Conservation (phyloP, 305 asterid species). For the Fraxinus xanthoxyloides region DNA sequence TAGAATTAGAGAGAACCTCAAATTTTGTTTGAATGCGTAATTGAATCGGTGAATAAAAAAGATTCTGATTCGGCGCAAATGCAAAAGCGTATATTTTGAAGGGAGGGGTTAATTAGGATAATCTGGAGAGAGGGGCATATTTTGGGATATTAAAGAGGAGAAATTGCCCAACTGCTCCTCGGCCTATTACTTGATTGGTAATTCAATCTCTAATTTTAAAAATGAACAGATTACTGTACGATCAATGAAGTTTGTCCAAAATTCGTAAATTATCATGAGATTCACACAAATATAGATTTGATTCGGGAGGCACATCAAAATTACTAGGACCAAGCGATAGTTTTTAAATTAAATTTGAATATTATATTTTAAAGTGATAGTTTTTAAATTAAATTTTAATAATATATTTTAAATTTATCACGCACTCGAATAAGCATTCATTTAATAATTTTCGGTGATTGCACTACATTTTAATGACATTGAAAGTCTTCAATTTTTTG, state of each 20-base stretch:
- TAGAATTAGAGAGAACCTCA: slow-evolving; percentile 11
- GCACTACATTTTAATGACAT: too few relatives aligned
- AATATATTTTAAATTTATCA: too few relatives aligned
- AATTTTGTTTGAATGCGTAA: slow-evolving; percentile 21
- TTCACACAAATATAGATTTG: not conserved
- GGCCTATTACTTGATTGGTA: not conserved
- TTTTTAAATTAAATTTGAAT: too few relatives aligned
- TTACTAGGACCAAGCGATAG: too few relatives aligned
- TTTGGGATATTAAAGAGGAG: not conserved
- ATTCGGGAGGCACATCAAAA: too few relatives aligned
- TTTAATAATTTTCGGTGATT: too few relatives aligned
- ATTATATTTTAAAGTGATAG: too few relatives aligned
- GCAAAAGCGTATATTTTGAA: not conserved
- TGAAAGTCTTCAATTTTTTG: too few relatives aligned
- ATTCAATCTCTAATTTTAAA: not conserved
- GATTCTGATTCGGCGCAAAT: slow-evolving; percentile 25
- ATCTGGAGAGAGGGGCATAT: slow-evolving; percentile 54
- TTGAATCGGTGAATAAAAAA: not conserved
- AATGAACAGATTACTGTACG: not conserved
- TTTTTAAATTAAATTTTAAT: too few relatives aligned
- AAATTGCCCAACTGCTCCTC: not conserved
- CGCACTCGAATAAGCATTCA: too few relatives aligned
- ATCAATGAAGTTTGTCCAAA: too few relatives aligned
- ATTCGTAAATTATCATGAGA: not conserved
- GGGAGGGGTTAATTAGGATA: slow-evolving; percentile 23